A percentile compares a stretch with the other conserved stretches of the same genome.
Conservation (phyloP, 2,329 filamentous ascomycete genomes). For the Periconia sp. region DNA sequence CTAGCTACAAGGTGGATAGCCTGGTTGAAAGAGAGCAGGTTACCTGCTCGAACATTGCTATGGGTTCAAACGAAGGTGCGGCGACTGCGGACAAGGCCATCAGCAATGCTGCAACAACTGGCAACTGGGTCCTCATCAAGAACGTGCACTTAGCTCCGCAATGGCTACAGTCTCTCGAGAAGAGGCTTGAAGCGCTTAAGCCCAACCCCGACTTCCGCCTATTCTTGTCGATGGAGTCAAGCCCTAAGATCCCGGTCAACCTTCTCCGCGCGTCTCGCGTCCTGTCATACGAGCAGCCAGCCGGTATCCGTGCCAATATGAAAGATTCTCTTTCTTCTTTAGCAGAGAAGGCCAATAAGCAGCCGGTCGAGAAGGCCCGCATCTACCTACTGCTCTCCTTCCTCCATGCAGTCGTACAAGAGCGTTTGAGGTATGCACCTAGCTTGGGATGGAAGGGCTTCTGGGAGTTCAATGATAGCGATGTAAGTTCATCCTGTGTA, state of each 20-base stretch:
- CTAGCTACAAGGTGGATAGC: conserved; percentile 97
- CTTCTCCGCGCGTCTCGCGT: conserved; percentile 90
- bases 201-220: conserved; percentile 91
- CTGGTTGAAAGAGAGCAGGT: conserved; percentile 84
- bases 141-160: conserved; percentile 96
- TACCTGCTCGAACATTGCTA: conserved; percentile 94
- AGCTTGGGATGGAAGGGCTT: conserved; percentile 97
- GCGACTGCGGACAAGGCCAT: conserved; percentile 95
- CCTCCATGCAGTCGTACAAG: conserved; percentile 93
- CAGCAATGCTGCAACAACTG: conserved; percentile 85
- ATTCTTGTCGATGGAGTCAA: conserved; percentile 98
- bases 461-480: conserved; percentile 99
- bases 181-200: conserved; percentile 93
- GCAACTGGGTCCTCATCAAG: conserved; percentile 97
- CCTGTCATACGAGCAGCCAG: conserved; percentile 97
- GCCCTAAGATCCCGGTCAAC: conserved; percentile 95
- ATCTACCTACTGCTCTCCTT: conserved; percentile 92
- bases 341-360: conserved; percentile 75
- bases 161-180: conserved; percentile 97
- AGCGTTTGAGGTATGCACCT: conserved; percentile 91
- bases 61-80: conserved; percentile 96
- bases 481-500: conserved; percentile 69
- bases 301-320: conserved; percentile 96
- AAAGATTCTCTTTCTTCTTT: conserved; percentile 92
- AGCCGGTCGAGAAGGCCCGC: conserved; percentile 87